Base-by-base conservation (phyloP, 78 protist species). In the Dictyostelium firmibasis region DNA sequence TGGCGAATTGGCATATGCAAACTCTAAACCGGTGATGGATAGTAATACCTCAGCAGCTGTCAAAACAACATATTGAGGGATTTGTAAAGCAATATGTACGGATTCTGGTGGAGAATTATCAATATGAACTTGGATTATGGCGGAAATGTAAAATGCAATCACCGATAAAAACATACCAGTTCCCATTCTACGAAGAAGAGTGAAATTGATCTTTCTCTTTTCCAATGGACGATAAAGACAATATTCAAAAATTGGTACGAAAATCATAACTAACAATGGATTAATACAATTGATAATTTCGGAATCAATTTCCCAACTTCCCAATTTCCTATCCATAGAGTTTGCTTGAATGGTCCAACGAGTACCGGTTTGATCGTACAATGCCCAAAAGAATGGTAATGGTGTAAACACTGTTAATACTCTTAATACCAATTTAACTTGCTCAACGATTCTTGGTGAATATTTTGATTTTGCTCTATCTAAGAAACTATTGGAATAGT, bases 1-100 rank as follows among this genome's bases (percentile, higher is more conserved):
- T 25, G 98, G 98, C 3, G 97, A 96, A 53, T 96, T 86, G 1
- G 96, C 31, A 74, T 96, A 97, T 4, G 98, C 93, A 75, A 96
- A 96, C 62, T 96, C 97, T 36, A 97, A 89, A 10, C 97, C 97
- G 5, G 97, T 83, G 43, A 97, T 91, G 7, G 97, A 92, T 44
- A 97, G 44, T 44, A 97, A 33, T 27, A 97, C 72, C 27, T 97
- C 98, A 27, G 92, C 97, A 9, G 53, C 31, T 7, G 96, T 84
- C 33, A 97, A 3, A 4, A 91, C 38, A 0, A 97, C 38, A 41
- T 96, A 91, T 85, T 96, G 98, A 18, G 95, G 96, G 0, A 93
- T 3, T 62, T 89, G 94, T 8, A 14, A 41, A 33, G 33, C 27
- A 29, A 81, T 38, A 11, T 35, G 33, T 29, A 92, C 88, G 10